Conservation (phyloP, 169 alveolate species). For the Theileria annulata region DNA sequence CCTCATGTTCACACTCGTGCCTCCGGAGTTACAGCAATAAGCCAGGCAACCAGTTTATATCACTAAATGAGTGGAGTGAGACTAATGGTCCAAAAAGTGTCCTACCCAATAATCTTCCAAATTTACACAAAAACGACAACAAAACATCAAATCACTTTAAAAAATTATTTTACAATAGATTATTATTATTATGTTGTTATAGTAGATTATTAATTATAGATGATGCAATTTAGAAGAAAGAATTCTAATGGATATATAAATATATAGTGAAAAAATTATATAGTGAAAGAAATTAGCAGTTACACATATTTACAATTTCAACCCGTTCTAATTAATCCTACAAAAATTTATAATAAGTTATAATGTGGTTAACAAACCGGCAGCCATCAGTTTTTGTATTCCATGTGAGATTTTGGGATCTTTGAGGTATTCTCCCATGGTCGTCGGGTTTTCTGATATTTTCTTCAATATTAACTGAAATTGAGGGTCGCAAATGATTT, state of each 20-base stretch:
- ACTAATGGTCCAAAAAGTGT: conserved; percentile 10
- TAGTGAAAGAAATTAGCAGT: background rate
- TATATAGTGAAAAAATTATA: background rate
- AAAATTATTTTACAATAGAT: too few relatives aligned
- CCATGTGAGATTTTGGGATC: conserved; percentile 94
- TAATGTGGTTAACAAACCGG: conserved; percentile 88
- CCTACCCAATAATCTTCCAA: conserved; percentile 11
- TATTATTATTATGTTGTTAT: too few relatives aligned
- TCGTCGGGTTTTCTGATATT: conserved; percentile 84
- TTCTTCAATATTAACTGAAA: conserved; percentile 86
- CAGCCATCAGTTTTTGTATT: conserved; percentile 94
- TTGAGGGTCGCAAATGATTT: conserved; percentile 93
- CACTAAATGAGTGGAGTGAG: conserved; percentile 29
- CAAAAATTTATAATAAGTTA: background rate
- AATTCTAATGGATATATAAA: too few relatives aligned
- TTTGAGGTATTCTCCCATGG: conserved; percentile 82
- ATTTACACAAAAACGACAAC: background rate
- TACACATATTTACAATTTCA: background rate
- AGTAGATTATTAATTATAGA: background rate
- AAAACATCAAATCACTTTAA: background rate
- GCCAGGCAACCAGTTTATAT: conserved; percentile 5
- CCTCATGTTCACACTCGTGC: conserved; percentile 54
- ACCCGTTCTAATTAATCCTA: conserved; percentile 48
- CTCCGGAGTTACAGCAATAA: conserved; percentile 43
- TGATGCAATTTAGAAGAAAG: background rate